Evolutionary conservation across 2,329 filamentous ascomycete species (phyloP), one percentile per base, ranked within the genome.

Genomic region (Zymoseptoria passerinii): DNA sequence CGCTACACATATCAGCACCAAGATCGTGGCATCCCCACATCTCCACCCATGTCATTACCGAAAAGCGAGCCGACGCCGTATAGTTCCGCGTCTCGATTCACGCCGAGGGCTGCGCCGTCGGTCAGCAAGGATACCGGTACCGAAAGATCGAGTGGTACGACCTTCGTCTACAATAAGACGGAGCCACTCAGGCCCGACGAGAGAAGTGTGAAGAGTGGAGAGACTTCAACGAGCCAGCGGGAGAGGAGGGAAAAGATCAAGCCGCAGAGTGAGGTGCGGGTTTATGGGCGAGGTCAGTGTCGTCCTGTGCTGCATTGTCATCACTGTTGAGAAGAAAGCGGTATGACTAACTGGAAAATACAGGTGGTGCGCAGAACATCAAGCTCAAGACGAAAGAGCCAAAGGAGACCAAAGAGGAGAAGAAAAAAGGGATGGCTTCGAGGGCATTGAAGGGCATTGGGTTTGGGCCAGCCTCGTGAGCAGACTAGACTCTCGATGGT

Each of bases 231-330:
- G 62, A 70, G 55, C 52, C 64, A 61, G 66, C 69, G 50, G 48
- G 58, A 58, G 56, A 65, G 73, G 54, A 77, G 75, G 64, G 71
- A 74, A 9, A 81, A 77, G 65, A 76, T 78, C 56, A 75, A 74
- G 50, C 69, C 76, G 9, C 76, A 77, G 56, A 77, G 76, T 56
- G 78, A 82, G 63, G 72, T 80, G 18, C 72, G 81, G 56, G 73
- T 81, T 20, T 81, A 79, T 66, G 81, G 81, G 53, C 73, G 81
- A 75, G 81, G 81, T 82, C 65, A 73, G 78, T 74, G 29, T 7
- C 13, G 35, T 18, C 8, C 51, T 23, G 23, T 23, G 2, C 23
- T 23, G 23, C 23, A 23, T 23, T 23, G 23, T 23, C 23, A 23
- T 4, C 23, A 23, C 23, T 23, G 23, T 23, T 23, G 23, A 23